These are phyloP conservation scores for Fusarium austroafricanum DNA, from an alignment of 2,329 filamentous ascomycete species.

Conservation along the genomic window DNA sequence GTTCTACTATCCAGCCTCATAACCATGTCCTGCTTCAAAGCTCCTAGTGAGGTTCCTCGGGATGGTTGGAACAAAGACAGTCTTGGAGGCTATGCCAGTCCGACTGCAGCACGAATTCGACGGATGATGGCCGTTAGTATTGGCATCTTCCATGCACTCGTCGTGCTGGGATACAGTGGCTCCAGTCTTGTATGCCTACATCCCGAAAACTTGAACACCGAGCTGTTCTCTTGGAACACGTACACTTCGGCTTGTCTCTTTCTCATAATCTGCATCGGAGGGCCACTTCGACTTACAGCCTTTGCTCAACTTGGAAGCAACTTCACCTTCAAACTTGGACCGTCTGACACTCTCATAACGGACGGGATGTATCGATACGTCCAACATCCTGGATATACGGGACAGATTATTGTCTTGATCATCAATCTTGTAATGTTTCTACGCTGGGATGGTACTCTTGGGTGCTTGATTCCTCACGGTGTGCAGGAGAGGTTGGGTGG, in stretches of 20 bases:
- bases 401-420: background rate
- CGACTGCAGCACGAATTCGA: background rate
- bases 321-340: background rate
- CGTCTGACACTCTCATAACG: background rate
- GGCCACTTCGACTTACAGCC: background rate
- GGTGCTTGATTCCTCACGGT: background rate
- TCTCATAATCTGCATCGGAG: background rate
- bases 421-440: background rate
- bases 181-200: background rate
- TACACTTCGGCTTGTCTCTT: background rate
- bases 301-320: constrained; percentile 4
- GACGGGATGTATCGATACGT: background rate
- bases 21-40: constrained; percentile 1
- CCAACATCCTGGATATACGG: background rate
- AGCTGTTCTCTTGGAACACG: background rate
- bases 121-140: background rate
- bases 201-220: background rate
- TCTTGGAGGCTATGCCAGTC: background rate
- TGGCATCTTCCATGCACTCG: background rate
- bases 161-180: background rate
- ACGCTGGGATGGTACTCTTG: background rate
- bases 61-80: constrained; percentile 1
- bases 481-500: rapidly evolving
- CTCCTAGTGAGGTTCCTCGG: background rate
- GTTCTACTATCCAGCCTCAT: constrained; percentile 1